Evolutionary conservation across 192 early-diverging fungal species (phyloP), one percentile per base, ranked within the genome.

Genomic region (Martensiomyces pterosporus): DNA sequence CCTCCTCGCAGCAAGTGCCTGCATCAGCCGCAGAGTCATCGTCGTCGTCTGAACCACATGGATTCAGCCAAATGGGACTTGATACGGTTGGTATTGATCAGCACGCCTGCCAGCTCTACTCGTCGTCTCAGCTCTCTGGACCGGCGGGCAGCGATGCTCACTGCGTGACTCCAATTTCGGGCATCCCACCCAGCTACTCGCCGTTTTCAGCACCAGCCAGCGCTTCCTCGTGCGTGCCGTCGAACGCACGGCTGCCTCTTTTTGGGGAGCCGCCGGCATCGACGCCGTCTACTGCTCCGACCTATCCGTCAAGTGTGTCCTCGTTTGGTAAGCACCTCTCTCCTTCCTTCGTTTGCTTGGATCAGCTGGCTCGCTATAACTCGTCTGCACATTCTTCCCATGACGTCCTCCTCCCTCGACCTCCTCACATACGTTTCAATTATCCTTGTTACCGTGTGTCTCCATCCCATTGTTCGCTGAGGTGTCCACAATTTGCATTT

Each of bases 261-360:
- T 54, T 50, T 41, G 29, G 44, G 19, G 52, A 55, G 41, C 34
- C 46, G n/a, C 19, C 51, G 9, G 15, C 47, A 18, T 16, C 47
- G 2, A 14, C 17, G 14, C 13, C 50, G n/a, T n/a, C n/a, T n/a
- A n/a, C 15, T 24, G 40, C 50, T 7, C 54, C 63, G 16, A 42
- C 60, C 18, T 63, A 63, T 43, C 42, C 54, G 24, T 43, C 59
- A 19, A 40, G 22, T 12, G 35, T 52, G 16, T 41, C 60, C 14
- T 47, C 55, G 16, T 60, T 71, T 39, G 61, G 67, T 71, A 71
- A 71, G 67, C 64, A 29, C n/a, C n/a, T n/a, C n/a, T n/a, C n/a
- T n/a, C n/a, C n/a, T n/a, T n/a, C n/a, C n/a, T n/a, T n/a, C n/a
- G n/a, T n/a, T n/a, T n/a, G n/a, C n/a, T n/a, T n/a, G n/a, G n/a